Base-by-base conservation (phyloP, 139 green algal species). In the Micractinium conductrix region DNA sequence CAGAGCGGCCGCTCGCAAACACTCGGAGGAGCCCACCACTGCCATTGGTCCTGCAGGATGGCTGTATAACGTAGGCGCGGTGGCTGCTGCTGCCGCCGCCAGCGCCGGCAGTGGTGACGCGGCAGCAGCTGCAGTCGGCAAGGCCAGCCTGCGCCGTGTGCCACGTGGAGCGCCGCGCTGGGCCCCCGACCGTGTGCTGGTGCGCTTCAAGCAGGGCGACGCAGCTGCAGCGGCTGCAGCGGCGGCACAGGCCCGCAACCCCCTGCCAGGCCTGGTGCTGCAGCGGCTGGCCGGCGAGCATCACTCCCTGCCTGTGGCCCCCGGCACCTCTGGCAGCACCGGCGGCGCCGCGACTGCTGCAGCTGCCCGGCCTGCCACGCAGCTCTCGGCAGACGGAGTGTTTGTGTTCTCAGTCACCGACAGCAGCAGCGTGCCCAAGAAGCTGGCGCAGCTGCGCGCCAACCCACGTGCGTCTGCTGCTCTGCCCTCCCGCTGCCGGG, bases 401-500 rank as follows among this genome's bases (percentile, higher is more conserved):
- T 62, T 24, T 62, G 53, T 62, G 8, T 62, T 62, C 53, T 30
- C 7, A 9, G 26, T 62, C 26, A 62, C 53, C 24, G 53, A 62
- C 26, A 21, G 53, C 7, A 62, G 53, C 53, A 62, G 53, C 53
- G 53, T 62, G 53, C 19, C 2, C 24, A 19, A 62, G 53, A 62
- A 62, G 53, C 53, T 62, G 53, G 53, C 53, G 60, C 50, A 78
- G 53, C 74, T 87, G 38, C 50, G 53, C 35, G 53, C 73, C 16
- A 63, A 65, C 33, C 43, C 58, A 67, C 30, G 74, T 80, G 70
- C 22, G 69, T 19, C n/a, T n/a, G n/a, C n/a, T n/a, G n/a, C n/a
- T n/a, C n/a, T n/a, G n/a, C n/a, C n/a, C n/a, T n/a, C n/a, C n/a
- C n/a, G n/a, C n/a, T n/a, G n/a, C n/a, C n/a, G n/a, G n/a, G n/a